Base-by-base conservation (phyloP, 2,329 filamentous ascomycete genomes). In the Tricladium varicosporioides region DNA sequence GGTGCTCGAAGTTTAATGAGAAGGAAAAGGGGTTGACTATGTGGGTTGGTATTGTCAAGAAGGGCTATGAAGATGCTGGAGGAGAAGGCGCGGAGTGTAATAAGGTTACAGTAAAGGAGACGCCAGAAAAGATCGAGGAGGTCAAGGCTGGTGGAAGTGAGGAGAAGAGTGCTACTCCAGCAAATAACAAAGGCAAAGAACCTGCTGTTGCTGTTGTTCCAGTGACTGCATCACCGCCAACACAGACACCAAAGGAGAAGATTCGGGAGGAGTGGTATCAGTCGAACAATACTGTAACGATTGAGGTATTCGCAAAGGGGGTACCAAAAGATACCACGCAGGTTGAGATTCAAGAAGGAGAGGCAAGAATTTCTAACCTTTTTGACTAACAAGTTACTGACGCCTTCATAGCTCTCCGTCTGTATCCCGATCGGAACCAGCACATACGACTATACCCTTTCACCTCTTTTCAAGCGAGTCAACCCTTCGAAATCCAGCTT, bases 221-320 rank as follows among this genome's bases (percentile, higher is more conserved):
- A 27, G 13, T 19, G 2, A 19, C 16, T n/a, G 11, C 43, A 15
- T 48, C 4, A 19, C 47, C 47, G 70, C 70, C 57, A 31, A 44
- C 32, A 15, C 48, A 40, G 7, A 80, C 80, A 5, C 76, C 78
- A 2, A 74, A 76, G 10, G 77, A 80, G 57, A 87, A 87, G 69
- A 81, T 88, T 62, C 80, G 85, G 55, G 79, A 87, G 65, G 86
- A 89, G 57, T 89, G 84, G 84, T 88, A 87, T 65, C 85, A 89
- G 66, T 84, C 79, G 47, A 73, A 73, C 14, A 78, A 83, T n/a
- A 79, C 72, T 10, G 78, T 89, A 51, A 82, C 81, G 27, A 76
- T 89, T 63, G 85, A 81, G 0, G 74, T 89, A n/a, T 79, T 88
- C 51, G 84, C 82, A 2, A 88, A 87, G 68, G 83, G 82, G 10